Conservation (phyloP, 1,139 yeast species). For the Geotrichum citri-aurantii region DNA sequence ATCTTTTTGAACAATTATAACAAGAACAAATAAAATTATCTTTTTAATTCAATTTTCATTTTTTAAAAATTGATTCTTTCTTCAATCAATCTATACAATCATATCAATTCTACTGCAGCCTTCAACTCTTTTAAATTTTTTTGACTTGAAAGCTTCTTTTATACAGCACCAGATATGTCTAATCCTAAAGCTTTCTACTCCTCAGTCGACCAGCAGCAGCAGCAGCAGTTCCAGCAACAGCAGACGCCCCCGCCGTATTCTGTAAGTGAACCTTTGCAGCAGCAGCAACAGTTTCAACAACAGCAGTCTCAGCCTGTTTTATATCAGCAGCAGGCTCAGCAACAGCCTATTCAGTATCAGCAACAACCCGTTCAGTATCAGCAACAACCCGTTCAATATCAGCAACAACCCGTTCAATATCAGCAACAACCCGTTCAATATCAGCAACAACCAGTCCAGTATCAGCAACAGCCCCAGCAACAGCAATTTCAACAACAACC, state of each 20-base stretch:
- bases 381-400: slow-evolving; percentile 14
- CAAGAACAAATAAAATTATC: too few species aligned
- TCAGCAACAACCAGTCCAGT: slow-evolving; percentile 8
- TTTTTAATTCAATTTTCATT: too few species aligned
- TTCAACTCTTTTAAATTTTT: too few species aligned
- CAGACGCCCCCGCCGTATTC: background rate
- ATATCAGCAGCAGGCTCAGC: slow-evolving; percentile 15
- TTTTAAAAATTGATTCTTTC: too few species aligned
- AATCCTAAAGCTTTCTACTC: background rate
- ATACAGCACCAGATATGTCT: background rate
- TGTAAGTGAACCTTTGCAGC: background rate
- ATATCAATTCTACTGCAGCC: too few species aligned
- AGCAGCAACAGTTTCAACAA: slow-evolving; percentile 2
- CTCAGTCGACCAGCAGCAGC: background rate
- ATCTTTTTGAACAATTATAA: too few species aligned
- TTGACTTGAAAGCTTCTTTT: too few species aligned
- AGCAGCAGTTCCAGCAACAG: background rate
- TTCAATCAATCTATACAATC: too few species aligned
- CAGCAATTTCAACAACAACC: slow-evolving; percentile 11
- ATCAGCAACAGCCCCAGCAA: slow-evolving; percentile 16
- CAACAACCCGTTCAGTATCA: background rate
- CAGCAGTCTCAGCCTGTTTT: slow-evolving; percentile 12
- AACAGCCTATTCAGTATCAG: slow-evolving; percentile 15
- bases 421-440: slow-evolving; percentile 8
- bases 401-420: slow-evolving; percentile 10